These are phyloP conservation scores for Hysterangium stoloniferum DNA, from an alignment of 768 basidiomycete genomes.

Conservation along the genomic window DNA sequence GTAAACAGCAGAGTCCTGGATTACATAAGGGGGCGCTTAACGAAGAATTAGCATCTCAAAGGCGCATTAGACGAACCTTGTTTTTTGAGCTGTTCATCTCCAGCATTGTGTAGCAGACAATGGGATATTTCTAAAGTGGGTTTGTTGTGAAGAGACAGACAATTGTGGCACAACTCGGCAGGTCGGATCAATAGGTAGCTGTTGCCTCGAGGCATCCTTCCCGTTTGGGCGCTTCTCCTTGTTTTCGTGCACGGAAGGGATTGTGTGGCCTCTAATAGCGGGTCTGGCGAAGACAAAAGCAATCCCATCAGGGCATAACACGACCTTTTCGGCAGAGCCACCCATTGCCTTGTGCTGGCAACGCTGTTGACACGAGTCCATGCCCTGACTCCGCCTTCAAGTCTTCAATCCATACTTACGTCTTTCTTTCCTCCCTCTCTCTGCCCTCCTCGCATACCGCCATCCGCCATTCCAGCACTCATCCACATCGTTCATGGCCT, in stretches of 20 bases:
- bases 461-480: slow-evolving; percentile 14
- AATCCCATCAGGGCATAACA: not conserved
- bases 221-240: slow-evolving; percentile 1
- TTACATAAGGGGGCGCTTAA: too few species aligned
- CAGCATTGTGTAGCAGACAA: too few species aligned
- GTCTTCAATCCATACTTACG: slow-evolving; percentile 18
- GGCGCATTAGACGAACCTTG: too few species aligned
- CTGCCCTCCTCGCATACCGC: slow-evolving; percentile 19
- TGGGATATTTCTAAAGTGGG: too few species aligned
- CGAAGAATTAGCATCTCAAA: too few species aligned
- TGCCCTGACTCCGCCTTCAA: slow-evolving; percentile 4
- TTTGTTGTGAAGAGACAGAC: too few species aligned
- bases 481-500: slow-evolving; percentile 41
- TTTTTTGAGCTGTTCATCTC: too few species aligned
- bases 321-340: not conserved
- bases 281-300: not conserved
- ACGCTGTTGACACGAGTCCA: slow-evolving; percentile 12
- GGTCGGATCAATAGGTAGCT: slow-evolving; percentile 9
- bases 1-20: too few species aligned
- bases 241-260: not conserved
- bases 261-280: not conserved
- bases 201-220: slow-evolving; percentile 12
- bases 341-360: slow-evolving; percentile 5
- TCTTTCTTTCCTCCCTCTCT: slow-evolving; percentile 25
- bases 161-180: too few species aligned